Base-by-base conservation (phyloP, 1,139 yeast genomes). In the Suhomyces atakaporum region DNA sequence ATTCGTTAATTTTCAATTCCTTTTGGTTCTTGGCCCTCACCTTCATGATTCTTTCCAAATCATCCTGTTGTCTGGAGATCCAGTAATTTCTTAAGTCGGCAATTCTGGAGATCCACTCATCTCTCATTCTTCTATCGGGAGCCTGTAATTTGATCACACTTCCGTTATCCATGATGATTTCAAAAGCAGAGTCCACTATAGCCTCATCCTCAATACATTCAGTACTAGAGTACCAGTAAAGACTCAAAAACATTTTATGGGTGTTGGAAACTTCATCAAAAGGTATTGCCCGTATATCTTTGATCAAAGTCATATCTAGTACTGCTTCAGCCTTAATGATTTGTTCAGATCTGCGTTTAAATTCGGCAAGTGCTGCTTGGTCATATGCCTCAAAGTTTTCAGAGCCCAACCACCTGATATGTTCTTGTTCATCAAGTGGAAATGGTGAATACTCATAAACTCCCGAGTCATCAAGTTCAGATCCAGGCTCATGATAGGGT, bases 21-120 rank as follows among this genome's bases (percentile, higher is more conserved):
- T 59, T 44, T 30, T 75, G 59, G 50, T 87, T 86, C 13, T 54
- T 50, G n/a, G 61, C 58, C 36, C 80, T 67, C 3, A 75, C 51
- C 2, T 53, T 47, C 29, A 69, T 53, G 29, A 73, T 51, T 11
- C 63, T 51, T 7, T 61, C 51, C 11, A 67, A 46, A 42, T 79
- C 82, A n/a, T 70, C 69, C 2, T 51, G 51, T 25, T 60, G 58
- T 36, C 79, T 66, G 7, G 53, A 48, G 8, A 56, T 64, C 97
- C 97, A 90, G 56, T 84, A 89, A 1, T 46, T 44, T 10, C 59
- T 54, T 20, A 84, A 55, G 3, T 61, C 62, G 0, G 39, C 44
- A 20, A 90, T 60, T 28, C 79, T 60, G 1, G 21, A 16, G 1
- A 84, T 67, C 97, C 97, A 90, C 40, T 73, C 74, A 47, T 81